Evolutionary conservation across 1,284 basidiomycete genomes (phyloP).

Genomic region (Cerioporus squamosus): DNA sequence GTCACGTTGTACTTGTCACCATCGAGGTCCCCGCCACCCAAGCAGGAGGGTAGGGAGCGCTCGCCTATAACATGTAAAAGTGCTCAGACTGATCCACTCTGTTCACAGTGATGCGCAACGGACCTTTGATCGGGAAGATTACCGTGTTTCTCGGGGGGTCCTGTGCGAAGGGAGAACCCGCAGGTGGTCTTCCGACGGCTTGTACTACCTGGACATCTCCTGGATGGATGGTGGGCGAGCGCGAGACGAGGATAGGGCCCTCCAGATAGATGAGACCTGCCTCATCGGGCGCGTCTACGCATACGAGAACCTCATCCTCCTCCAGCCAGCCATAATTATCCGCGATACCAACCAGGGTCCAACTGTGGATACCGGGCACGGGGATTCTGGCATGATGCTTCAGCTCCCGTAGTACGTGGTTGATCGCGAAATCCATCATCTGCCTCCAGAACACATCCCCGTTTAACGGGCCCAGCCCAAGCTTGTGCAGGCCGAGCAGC

Average conservation of each 20-base stretch:
- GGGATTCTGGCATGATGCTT: constrained; percentile 74
- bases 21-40: constrained; percentile 71
- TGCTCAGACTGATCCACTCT: neutral
- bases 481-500: constrained; percentile 42
- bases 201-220: constrained; percentile 66
- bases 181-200: constrained; percentile 63
- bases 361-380: constrained; percentile 50
- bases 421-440: constrained; percentile 54
- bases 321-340: constrained; percentile 58
- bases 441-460: constrained; percentile 54
- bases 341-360: constrained; percentile 71
- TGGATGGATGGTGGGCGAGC: constrained; percentile 70
- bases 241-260: constrained; percentile 60
- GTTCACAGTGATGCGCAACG: neutral
- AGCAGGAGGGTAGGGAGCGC: constrained; percentile 60
- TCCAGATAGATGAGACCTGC: constrained; percentile 49
- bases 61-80: constrained; percentile 41
- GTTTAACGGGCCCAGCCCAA: constrained; percentile 34
- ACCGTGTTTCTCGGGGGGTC: constrained; percentile 60
- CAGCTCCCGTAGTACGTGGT: constrained; percentile 68
- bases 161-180: constrained; percentile 51
- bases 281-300: constrained; percentile 47
- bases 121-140: constrained; percentile 62
- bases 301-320: constrained; percentile 62
- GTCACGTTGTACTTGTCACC: constrained; percentile 64